A percentile compares a stretch with the other conserved stretches of the same genome.
Evolutionary conservation across 2,329 filamentous ascomycete species (phyloP).

Genomic region (Shiraia bambusicola): DNA sequence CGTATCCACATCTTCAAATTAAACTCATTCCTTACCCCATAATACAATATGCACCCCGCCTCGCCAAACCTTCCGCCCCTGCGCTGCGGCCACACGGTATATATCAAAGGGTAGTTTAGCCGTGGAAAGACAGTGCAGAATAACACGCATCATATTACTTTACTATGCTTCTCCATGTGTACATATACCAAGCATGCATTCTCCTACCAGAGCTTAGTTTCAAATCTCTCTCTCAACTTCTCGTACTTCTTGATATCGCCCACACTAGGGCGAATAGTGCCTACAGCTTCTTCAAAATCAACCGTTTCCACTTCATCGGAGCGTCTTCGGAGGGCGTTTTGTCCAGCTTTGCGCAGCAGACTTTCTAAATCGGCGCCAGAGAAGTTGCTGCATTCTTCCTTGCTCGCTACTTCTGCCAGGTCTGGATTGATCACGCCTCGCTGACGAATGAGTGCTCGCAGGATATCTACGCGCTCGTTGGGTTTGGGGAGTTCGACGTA

Average conservation of each 20-base stretch:
- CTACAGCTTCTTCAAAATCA: slow-evolving; percentile 50
- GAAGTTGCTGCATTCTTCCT: slow-evolving; percentile 70
- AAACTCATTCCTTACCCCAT: background rate
- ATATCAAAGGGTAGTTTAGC: background rate
- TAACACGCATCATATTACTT: no score
- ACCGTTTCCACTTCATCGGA: slow-evolving; percentile 49
- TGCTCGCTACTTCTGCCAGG: slow-evolving; percentile 64
- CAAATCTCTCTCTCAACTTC: slow-evolving; percentile 53
- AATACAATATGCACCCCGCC: slow-evolving; percentile 15
- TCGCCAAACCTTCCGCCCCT: slow-evolving; percentile 11
- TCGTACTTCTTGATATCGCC: slow-evolving; percentile 60
- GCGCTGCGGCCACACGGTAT: background rate
- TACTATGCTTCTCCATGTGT: no score
- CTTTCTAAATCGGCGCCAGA: slow-evolving; percentile 68
- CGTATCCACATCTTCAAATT: background rate
- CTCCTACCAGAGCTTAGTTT: slow-evolving; percentile 24
- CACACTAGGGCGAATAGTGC: slow-evolving; percentile 54
- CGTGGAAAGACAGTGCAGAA: no score
- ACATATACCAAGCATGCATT: no score
- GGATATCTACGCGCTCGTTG: slow-evolving; percentile 80
- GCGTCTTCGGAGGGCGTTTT: slow-evolving; percentile 55
- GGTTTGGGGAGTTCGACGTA: slow-evolving; percentile 84
- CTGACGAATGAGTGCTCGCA: slow-evolving; percentile 62
- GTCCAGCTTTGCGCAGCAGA: slow-evolving; percentile 60
- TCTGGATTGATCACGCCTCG: slow-evolving; percentile 55